These are phyloP conservation scores for Tardiomyces depauwii DNA, from an alignment of 1,139 yeast species.

Conservation along the genomic window DNA sequence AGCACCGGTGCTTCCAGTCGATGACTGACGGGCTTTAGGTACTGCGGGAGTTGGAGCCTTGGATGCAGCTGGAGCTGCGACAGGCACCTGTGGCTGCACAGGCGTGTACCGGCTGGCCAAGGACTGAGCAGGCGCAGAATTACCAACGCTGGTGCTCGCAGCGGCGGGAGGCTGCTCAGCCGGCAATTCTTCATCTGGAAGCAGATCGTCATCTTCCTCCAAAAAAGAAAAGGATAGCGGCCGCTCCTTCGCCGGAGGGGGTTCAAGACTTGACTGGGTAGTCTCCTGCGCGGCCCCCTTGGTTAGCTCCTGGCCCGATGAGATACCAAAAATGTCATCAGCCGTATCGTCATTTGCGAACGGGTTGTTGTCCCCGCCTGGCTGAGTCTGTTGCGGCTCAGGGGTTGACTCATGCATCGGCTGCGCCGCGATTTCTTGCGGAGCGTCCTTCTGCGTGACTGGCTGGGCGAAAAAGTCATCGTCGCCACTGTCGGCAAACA, in stretches of 20 bases:
- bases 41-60: background rate
- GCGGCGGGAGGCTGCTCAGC: background rate
- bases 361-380: constrained; percentile 4
- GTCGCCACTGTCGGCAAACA: background rate
- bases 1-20: background rate
- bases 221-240: constrained; percentile 26
- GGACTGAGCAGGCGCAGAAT: background rate
- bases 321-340: constrained; percentile 4
- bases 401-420: background rate
- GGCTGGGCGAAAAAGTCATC: background rate
- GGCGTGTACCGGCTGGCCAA: background rate
- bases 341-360: constrained; percentile 5
- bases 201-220: constrained; percentile 38
- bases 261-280: background rate
- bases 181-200: constrained; percentile 32
- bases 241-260: background rate
- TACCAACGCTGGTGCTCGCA: background rate
- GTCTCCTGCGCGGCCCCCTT: too few relatives aligned
- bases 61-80: background rate
- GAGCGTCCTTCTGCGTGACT: background rate
- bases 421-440: background rate
- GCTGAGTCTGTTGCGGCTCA: background rate
- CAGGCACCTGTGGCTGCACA: too few relatives aligned
- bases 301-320: too few relatives aligned
- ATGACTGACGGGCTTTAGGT: background rate